A percentile compares a stretch with the other conserved stretches of the same genome.
phyloP scores from a whole-genome alignment of 768 basidiomycete genomes.

The Hysterangium stoloniferum region DNA sequence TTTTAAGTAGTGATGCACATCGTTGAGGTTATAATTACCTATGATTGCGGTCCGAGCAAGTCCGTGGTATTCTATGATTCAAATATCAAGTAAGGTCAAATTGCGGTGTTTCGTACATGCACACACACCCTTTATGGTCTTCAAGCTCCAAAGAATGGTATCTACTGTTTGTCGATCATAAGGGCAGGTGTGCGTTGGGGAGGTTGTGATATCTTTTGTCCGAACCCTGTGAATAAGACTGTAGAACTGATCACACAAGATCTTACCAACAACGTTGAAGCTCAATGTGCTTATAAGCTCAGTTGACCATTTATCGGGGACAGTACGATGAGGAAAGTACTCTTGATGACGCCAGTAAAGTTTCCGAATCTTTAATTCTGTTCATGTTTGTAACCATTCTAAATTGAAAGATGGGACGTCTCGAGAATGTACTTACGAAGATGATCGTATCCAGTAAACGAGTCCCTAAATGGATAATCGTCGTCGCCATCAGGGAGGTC shows the following conservation, averaged over 20 bases:
- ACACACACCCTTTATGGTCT: slow-evolving; percentile 33
- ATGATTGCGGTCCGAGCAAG: too few relatives aligned
- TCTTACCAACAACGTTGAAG: slow-evolving; percentile 46
- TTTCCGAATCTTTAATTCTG: slow-evolving; percentile 16
- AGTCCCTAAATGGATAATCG: neutral
- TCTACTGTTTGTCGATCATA: slow-evolving; percentile 40
- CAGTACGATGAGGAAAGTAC: slow-evolving; percentile 43
- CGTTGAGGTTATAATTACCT: too few relatives aligned
- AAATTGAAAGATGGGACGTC: neutral
- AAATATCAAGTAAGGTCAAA: neutral
- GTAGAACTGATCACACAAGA: too few relatives aligned
- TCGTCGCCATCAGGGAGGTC: slow-evolving; percentile 25
- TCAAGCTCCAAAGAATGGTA: slow-evolving; percentile 41
- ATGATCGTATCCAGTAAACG: neutral
- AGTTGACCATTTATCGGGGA: slow-evolving; percentile 26
- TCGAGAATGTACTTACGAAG: slow-evolving; percentile 8
- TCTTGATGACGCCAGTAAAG: slow-evolving; percentile 62
- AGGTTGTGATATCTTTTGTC: slow-evolving; percentile 64
- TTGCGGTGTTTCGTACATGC: neutral
- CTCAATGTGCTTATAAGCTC: slow-evolving; percentile 46
- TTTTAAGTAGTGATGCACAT: neutral
- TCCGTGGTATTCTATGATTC: neutral
- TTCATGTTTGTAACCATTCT: neutral
- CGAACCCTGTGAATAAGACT: too few relatives aligned
- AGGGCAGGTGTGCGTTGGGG: slow-evolving; percentile 49